Conservation (phyloP, 768 basidiomycete species). For the Collybia sordida region DNA sequence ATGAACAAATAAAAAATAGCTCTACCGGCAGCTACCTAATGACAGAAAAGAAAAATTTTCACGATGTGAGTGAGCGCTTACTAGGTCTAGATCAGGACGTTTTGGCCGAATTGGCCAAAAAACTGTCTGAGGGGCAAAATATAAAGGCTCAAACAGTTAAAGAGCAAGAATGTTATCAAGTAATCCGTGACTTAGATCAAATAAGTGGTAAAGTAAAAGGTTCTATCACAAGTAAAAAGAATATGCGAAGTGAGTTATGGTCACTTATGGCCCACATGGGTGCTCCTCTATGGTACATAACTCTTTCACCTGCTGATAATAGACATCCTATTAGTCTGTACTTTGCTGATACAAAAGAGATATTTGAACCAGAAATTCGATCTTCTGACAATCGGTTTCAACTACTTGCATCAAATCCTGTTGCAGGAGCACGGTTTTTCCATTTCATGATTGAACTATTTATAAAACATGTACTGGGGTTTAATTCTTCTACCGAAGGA, state of each 20-base stretch:
- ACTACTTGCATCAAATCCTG: constrained; percentile 23
- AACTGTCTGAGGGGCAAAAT: no score
- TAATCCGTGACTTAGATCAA: no score
- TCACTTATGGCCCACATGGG: no score
- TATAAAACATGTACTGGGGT: constrained; percentile 23
- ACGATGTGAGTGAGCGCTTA: not conserved
- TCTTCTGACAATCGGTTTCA: constrained; percentile 8
- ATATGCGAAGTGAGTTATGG: no score
- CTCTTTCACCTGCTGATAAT: constrained; percentile 27
- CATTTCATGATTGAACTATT: constrained; percentile 26
- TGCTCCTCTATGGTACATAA: constrained; percentile 35
- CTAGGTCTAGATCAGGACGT: not conserved
- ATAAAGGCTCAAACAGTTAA: no score
- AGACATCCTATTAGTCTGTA: constrained; percentile 33
- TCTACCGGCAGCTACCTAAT: not conserved
- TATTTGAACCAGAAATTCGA: constrained; percentile 16
- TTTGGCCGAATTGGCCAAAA: no score
- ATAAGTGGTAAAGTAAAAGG: no score
- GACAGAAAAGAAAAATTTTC: not conserved
- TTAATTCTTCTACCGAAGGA: constrained; percentile 11
- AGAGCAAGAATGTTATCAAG: no score
- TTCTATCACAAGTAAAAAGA: no score
- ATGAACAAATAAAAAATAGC: constrained; percentile 5
- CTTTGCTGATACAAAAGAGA: constrained; percentile 21
- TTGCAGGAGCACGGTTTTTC: constrained; percentile 31